phyloP scores from a whole-genome alignment of 31 red algal genomes.

The Endocladia muricata region DNA sequence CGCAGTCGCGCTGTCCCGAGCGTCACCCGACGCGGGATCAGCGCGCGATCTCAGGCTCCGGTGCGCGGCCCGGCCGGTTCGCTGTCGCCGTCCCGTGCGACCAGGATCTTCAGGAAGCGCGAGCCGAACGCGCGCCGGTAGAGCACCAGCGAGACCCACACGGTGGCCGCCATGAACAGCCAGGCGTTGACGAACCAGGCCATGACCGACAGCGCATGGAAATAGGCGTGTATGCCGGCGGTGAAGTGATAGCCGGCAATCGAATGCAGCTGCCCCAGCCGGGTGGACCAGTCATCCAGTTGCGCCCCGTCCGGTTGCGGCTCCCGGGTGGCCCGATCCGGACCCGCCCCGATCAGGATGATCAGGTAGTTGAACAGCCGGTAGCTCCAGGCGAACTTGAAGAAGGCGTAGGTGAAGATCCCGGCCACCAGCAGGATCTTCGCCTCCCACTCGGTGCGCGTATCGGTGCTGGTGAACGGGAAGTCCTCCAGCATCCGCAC shows the following conservation, averaged over 20 bases:
- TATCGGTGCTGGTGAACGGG: not conserved
- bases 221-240: not conserved
- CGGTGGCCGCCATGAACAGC: not conserved
- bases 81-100: no score
- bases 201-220: not conserved
- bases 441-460: not conserved
- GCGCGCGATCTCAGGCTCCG: no score
- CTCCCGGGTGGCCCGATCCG: not conserved
- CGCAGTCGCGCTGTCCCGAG: no score
- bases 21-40: no score
- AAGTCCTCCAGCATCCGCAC: not conserved
- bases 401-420: not conserved
- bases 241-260: not conserved
- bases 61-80: no score
- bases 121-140: no score
- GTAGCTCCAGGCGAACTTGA: conserved; percentile 1
- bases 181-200: not conserved
- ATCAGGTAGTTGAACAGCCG: not conserved
- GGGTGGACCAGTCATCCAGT: not conserved
- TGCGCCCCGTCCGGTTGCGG: not conserved
- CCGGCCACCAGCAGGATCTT: not conserved
- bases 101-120: no score
- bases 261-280: not conserved
- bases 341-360: not conserved
- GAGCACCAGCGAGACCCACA: not conserved